Evolutionary conservation across 2,329 filamentous ascomycete species (phyloP), one percentile per base, ranked within the genome.

Genomic region (Mollisiaceae sp.): DNA sequence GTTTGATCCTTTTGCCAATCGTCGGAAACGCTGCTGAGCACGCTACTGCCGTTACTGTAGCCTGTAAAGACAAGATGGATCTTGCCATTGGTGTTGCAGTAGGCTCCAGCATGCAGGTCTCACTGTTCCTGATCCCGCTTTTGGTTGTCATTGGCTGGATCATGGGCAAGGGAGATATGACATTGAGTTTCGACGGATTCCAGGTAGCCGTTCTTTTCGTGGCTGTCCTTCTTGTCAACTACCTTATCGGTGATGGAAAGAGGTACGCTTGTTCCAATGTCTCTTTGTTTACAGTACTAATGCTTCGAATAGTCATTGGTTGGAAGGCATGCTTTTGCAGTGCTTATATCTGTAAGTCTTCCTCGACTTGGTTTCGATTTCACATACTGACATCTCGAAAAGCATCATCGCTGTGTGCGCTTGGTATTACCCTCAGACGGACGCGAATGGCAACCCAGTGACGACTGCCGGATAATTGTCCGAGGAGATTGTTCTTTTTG

Each of bases 201-300:
- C 92, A 97, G 79, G 89, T 97, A 15, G 90, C 93, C 24, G 89
- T 91, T 47, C 81, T 97, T 47, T 96, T 97, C 71, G 91, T 95
- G 14, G 89, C 92, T 1, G 91, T 92, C 0, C 86, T 97, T 50
- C 83, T 97, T 39, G 91, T 94, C 65, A 97, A 96, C 76, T 97
- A 96, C 75, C 79, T 97, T 52, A 92, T 96, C 58, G 84, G 89
- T 22, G 92, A 96, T 72, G 27, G 27, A 32, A 32, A 32, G 27
- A 93, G 92, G 36, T 87, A 92, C 76, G 41, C 45, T 9, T 56
- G 56, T 50, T 64, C 38, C 47, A 41, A 93, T 89, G 68, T 92
- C 94, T 92, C 81, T 83, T 94, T 0, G 92, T 92, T 20, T 9
- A 52, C 39, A 32, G 24, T 9, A 22, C 56, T 59, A 59, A 61